A percentile compares a stretch with the other conserved stretches of the same genome.
Evolutionary conservation across 75 land plant species (phyloP).

Genomic region (Azolla pinnata): DNA sequence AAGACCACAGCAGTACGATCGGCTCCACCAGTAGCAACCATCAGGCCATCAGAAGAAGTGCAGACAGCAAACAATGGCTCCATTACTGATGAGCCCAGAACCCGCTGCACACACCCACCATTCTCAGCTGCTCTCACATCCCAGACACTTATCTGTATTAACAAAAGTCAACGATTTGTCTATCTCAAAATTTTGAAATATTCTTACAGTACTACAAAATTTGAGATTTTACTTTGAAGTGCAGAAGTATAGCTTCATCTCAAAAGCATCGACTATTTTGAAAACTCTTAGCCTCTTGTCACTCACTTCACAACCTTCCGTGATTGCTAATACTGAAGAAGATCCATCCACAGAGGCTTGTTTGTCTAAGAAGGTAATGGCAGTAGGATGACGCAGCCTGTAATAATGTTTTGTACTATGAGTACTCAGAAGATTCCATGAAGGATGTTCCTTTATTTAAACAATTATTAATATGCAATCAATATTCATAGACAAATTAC

Average conservation of each 20-base stretch:
- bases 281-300: background rate
- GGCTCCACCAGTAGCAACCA: conserved; percentile 66
- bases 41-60: conserved; percentile 38
- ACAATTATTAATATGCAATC: background rate
- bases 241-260: too few species aligned
- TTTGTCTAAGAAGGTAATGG: conserved; percentile 45
- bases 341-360: conserved; percentile 18
- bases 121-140: conserved; percentile 73
- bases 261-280: too few species aligned
- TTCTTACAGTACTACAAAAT: background rate
- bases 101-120: conserved; percentile 74
- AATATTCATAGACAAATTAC: conserved; percentile 35
- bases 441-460: background rate
- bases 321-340: conserved; percentile 49
- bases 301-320: conserved; percentile 78
- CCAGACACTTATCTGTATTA: conserved; percentile 67
- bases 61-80: conserved; percentile 57
- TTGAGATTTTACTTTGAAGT: too few species aligned
- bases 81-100: conserved; percentile 52
- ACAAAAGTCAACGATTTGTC: background rate
- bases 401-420: background rate
- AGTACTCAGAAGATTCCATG: background rate
- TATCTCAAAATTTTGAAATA: background rate
- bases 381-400: conserved; percentile 80
- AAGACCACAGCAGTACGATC: conserved; percentile 67